Evolutionary conservation across 768 basidiomycete species (phyloP), one percentile per base, ranked within the genome.

Genomic region (Calocera viscosa): DNA sequence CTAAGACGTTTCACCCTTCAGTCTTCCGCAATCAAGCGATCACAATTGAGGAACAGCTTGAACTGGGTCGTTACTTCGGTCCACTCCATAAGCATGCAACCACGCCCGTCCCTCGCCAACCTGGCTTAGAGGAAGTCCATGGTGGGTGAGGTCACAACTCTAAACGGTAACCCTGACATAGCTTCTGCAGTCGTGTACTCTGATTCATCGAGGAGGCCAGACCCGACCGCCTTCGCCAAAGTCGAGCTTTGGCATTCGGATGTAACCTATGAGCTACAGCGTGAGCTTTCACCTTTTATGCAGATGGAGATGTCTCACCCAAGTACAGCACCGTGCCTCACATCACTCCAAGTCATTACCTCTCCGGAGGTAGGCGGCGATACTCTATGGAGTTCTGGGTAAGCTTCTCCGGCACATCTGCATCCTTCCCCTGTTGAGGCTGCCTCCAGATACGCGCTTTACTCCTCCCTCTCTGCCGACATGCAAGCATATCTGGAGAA

Each of bases 61-160:
- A 86, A n/a, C 77, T 91, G 67, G 87, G 82, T 7, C 83, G 84
- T 17, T 77, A 91, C 72, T 89, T 82, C 66, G 89, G 89, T 2
- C 87, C 83, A 60, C 81, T 90, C 53, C 90, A 93, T 75, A 89
- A 86, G 73, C 90, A 94, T 72, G 87, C 90, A 1, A 90, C 88
- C 1, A 90, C 89, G 11, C 87, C 87, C 0, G 80, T 91, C 63
- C 88, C 91, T 1, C 78, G 77, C 67, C 82, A 83, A 72, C 84
- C 80, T 19, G 90, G 89, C 17, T 79, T 90, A 2, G 86, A 89
- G 71, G 86, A 89, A 77, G 87, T 89, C 2, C 89, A 90, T 70
- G 80, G 88, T 86, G 68, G 53, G 81, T 74, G 32, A 32, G 17
- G 30, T 17, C n/a, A n/a, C n/a, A n/a, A n/a, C n/a, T n/a, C n/a